Percentiles rank a stretch among this genome's conserved stretches.
These are phyloP conservation scores for Aphanocladium album DNA, from an alignment of 2,329 filamentous ascomycete genomes.

Conservation along the genomic window DNA sequence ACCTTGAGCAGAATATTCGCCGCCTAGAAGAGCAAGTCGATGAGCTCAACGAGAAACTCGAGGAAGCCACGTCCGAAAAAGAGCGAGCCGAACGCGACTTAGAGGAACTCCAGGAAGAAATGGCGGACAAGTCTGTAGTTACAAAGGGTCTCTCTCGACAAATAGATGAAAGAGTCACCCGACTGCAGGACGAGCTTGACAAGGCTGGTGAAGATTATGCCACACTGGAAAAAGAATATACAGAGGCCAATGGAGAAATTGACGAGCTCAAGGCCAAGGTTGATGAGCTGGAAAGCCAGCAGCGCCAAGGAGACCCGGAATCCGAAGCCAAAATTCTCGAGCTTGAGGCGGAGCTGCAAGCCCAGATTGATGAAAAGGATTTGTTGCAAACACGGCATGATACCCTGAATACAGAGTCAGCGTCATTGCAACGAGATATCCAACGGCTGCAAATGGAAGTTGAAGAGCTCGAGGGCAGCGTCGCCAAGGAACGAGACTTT, in stretches of 20 bases:
- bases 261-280: slow-evolving; percentile 40
- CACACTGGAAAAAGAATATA: slow-evolving; percentile 47
- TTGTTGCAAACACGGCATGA: slow-evolving; percentile 66
- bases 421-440: slow-evolving; percentile 61
- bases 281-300: slow-evolving; percentile 34
- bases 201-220: slow-evolving; percentile 43
- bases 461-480: slow-evolving; percentile 42
- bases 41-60: slow-evolving; percentile 49
- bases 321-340: slow-evolving; percentile 45
- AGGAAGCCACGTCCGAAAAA: slow-evolving; percentile 50
- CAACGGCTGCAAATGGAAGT: slow-evolving; percentile 42
- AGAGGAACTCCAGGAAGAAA: slow-evolving; percentile 67
- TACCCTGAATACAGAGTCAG: slow-evolving; percentile 59
- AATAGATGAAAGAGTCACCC: slow-evolving; percentile 64
- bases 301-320: slow-evolving; percentile 27
- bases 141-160: slow-evolving; percentile 71
- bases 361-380: slow-evolving; percentile 60
- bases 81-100: slow-evolving; percentile 55
- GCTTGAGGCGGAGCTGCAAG: slow-evolving; percentile 54
- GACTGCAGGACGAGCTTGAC: slow-evolving; percentile 63
- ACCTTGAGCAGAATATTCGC: slow-evolving; percentile 51
- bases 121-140: slow-evolving; percentile 72
- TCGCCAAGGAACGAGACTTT: slow-evolving; percentile 52
- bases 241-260: slow-evolving; percentile 42
- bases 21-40: slow-evolving; percentile 50